Conservation (phyloP, 2,329 filamentous ascomycete species). For the Fusarium multiceps region DNA sequence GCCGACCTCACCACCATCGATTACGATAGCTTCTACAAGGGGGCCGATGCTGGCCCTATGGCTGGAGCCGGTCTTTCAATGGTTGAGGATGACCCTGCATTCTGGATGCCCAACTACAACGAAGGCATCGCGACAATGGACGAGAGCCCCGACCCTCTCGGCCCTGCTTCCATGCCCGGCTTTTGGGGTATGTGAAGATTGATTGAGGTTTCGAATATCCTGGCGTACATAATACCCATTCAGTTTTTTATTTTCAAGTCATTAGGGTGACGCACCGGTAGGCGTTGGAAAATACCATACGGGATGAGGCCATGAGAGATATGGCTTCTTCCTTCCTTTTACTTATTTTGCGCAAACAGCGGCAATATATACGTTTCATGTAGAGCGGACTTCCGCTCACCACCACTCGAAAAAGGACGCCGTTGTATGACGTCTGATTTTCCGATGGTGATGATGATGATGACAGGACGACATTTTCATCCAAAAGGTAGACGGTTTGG, state of each 20-base stretch:
- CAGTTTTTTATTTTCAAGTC: conserved; percentile 44
- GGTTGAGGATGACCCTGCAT: conserved; percentile 63
- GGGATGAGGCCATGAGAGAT: conserved; percentile 31
- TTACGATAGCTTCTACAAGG: conserved; percentile 67
- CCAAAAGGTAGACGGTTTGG: conserved; percentile 34
- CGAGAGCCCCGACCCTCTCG: conserved; percentile 52
- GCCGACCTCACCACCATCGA: conserved; percentile 63
- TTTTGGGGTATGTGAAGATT: conserved; percentile 53
- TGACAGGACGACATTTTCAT: conserved; percentile 40
- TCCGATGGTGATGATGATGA: conserved; percentile 41
- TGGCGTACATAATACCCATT: conserved; percentile 50
- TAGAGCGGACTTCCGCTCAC: conserved; percentile 37
- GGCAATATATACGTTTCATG: conserved; percentile 46
- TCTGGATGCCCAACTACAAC: conserved; percentile 62
- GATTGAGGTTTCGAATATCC: conserved; percentile 36
- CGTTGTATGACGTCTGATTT: conserved; percentile 5
- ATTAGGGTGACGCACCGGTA: conserved; percentile 41
- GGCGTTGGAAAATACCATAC: conserved; percentile 45
- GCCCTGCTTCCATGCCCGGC: conserved; percentile 47
- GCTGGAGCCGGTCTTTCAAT: conserved; percentile 58
- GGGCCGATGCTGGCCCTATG: conserved; percentile 54
- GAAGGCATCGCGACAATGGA: conserved; percentile 52
- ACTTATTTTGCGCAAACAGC: conserved; percentile 40
- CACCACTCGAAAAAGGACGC: conserved; percentile 11
- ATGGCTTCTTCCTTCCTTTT: conserved; percentile 34